Percentiles rank a stretch among this genome's conserved stretches.
phyloP scores from a whole-genome alignment of 1,284 basidiomycete genomes.

The Neolentinus lepideus region DNA sequence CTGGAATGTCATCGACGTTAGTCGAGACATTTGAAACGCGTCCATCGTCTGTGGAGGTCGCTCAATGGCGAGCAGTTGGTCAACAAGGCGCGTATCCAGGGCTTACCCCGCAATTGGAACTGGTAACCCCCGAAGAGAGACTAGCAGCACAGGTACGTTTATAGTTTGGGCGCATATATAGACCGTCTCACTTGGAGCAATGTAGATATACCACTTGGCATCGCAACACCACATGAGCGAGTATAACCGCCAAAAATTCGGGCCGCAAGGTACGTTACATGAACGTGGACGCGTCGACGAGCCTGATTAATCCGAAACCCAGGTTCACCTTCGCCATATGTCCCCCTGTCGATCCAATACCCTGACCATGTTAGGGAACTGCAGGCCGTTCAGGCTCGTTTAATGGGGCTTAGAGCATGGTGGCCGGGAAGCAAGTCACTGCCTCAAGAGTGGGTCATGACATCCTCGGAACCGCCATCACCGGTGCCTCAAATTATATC shows the following conservation, averaged over 20 bases:
- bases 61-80: background rate
- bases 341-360: conserved; percentile 64
- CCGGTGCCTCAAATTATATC: conserved; percentile 11
- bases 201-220: conserved; percentile 53
- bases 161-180: background rate
- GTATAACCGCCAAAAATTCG: conserved; percentile 75
- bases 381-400: conserved; percentile 49
- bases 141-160: background rate
- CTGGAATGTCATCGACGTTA: background rate
- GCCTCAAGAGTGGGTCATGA: conserved; percentile 2
- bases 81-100: background rate
- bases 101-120: background rate
- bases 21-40: background rate
- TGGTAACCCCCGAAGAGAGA: background rate
- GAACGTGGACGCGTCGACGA: background rate
- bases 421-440: conserved; percentile 32
- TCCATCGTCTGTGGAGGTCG: background rate
- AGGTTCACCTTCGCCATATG: conserved; percentile 56
- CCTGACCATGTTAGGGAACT: conserved; percentile 59
- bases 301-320: conserved; percentile 1
- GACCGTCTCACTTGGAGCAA: background rate
- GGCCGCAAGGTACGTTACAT: conserved; percentile 45
- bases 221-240: conserved; percentile 79
- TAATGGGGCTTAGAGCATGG: conserved; percentile 32
- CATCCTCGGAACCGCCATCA: conserved; percentile 15